Percentiles rank a stretch among this genome's conserved stretches.
Conservation (phyloP, 2,329 filamentous ascomycete genomes). For the Cordyceps militaris region DNA sequence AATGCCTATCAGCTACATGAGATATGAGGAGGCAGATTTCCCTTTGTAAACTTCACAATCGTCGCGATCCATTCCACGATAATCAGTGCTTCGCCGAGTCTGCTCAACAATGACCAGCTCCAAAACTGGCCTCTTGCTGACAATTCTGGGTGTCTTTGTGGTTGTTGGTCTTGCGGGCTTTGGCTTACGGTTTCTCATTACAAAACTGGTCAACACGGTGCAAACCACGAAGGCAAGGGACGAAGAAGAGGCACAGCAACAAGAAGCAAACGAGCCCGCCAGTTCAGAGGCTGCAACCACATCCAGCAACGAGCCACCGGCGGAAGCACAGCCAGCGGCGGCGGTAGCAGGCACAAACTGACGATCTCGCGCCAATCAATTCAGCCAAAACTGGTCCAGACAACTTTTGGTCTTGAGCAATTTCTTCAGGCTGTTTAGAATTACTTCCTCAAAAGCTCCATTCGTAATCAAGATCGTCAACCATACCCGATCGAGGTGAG, state of each 20-base stretch:
- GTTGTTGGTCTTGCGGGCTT: background rate
- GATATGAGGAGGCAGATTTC: background rate
- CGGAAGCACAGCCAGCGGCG: background rate
- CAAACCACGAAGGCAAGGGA: background rate
- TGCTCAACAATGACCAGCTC: conserved; percentile 1
- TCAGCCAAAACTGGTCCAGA: background rate
- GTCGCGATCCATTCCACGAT: background rate
- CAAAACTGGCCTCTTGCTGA: conserved; percentile 4
- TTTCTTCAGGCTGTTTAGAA: background rate
- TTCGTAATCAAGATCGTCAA: background rate
- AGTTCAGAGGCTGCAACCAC: background rate
- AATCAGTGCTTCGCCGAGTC: background rate
- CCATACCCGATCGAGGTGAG: background rate
- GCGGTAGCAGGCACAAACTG: background rate
- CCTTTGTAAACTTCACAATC: background rate
- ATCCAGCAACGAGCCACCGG: background rate
- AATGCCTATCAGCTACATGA: background rate
- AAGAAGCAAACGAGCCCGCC: background rate
- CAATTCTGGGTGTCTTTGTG: conserved; percentile 3
- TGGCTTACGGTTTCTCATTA: background rate
- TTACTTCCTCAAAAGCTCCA: background rate
- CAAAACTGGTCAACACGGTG: background rate
- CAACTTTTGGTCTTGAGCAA: background rate
- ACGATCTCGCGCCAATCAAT: background rate
- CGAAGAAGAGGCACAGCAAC: conserved; percentile 1